Percentiles rank a stretch among this genome's conserved stretches.
These are phyloP conservation scores for Erigeron canadensis DNA, from an alignment of 129 eudicot genomes.

Conservation along the genomic window DNA sequence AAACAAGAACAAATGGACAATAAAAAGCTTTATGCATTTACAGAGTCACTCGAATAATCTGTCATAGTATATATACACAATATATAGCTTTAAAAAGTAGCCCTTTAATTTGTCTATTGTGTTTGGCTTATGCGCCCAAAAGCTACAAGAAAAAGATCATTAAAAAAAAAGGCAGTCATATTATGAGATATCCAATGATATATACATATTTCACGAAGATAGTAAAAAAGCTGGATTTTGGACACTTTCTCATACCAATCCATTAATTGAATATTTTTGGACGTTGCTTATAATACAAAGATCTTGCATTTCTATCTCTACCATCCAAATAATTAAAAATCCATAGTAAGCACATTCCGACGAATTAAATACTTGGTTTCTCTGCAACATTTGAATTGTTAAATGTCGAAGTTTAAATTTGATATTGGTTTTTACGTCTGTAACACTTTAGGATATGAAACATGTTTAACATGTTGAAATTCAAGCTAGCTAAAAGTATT, in stretches of 20 bases:
- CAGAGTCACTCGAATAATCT: not conserved
- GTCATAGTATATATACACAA: slow-evolving; percentile 16
- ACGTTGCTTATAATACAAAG: slow-evolving; percentile 16
- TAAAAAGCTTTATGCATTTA: slow-evolving; percentile 18
- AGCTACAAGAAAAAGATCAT: slow-evolving; percentile 16
- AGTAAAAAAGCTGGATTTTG: slow-evolving; percentile 39
- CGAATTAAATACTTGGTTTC: not conserved
- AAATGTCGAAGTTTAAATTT: too few species aligned
- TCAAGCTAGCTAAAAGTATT: too few species aligned
- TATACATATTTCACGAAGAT: slow-evolving; percentile 30
- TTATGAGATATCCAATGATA: slow-evolving; percentile 26
- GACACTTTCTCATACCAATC: slow-evolving; percentile 37
- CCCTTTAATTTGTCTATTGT: slow-evolving; percentile 30
- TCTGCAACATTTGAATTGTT: not conserved
- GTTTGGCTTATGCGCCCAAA: slow-evolving; percentile 27
- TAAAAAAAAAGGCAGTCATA: not conserved
- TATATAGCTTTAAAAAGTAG: slow-evolving; percentile 22
- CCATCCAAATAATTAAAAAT: not conserved
- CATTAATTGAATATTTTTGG: slow-evolving; percentile 15
- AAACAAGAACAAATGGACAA: slow-evolving; percentile 16
- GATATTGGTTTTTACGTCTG: too few species aligned
- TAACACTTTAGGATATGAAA: too few species aligned
- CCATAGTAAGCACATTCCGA: not conserved
- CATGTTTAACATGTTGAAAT: too few species aligned
- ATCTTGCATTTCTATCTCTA: slow-evolving; percentile 19